Base-by-base conservation (phyloP, 306 rosid genomes). In the Medicago ruthenica region DNA sequence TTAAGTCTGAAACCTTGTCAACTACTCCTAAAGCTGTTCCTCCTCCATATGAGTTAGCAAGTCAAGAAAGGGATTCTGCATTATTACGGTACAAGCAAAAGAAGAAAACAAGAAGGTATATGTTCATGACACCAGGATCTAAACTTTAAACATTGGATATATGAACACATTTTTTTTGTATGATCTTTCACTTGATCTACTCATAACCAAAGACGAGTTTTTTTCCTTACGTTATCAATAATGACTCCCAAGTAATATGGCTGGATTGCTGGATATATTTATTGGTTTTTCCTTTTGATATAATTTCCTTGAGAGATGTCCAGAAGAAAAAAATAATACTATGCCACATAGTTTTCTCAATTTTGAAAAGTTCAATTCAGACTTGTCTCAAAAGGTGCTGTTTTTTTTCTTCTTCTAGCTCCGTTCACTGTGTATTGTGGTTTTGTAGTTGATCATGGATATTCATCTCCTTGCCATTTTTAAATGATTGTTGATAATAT, bases 71-170 rank as follows among this genome's bases (percentile, higher is more conserved):
- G 75, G 97, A 91, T 83, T 86, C 92, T 27, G 97, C 98, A 17
- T 79, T 93, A 51, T 81, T 88, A 59, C 89, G 98, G 36, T 93
- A 93, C 87, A 93, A 93, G 86, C 92, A 89, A 86, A 93, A 93
- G 88, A 93, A 84, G 87, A 91, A 86, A 86, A 85, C 96, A 31
- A 89, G 98, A 82, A 93, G 98, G 98, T 93, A 87, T 3, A 39
- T 18, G 51, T 31, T 3, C 14, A 1, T 3, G 6, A 31, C 11
- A 6, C 16, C 67, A 31, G 12, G 12, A 31, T 61, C 18, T 60
- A 59, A 24, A 24, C 8, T 24, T 59, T 22, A 59, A 57, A 11
- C 34, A 57, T 57, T 22, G 36, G 36, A 21, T 21, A 24, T 24
- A 58, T 12, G 39, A 58, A 8, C 24, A 11, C 24, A 20, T 58